Evolutionary conservation across 129 eudicot genomes (phyloP).

Genomic region (Lactuca sativa): DNA sequence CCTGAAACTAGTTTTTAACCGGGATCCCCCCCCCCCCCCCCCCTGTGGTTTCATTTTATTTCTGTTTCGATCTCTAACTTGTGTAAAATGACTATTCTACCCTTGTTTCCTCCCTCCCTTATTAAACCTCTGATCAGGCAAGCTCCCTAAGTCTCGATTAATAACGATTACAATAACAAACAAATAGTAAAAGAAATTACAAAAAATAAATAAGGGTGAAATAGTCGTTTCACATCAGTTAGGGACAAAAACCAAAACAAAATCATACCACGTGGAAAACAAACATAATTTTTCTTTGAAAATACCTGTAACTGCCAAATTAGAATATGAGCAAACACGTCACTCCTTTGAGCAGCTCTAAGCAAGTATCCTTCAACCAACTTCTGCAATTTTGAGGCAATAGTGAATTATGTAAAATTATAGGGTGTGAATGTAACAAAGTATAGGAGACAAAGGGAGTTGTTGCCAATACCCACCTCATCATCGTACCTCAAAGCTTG

Average conservation of each 20-base stretch:
- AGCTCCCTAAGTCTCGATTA: not conserved
- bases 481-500: slow-evolving; percentile 93
- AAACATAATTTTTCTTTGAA: not conserved
- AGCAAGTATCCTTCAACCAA: slow-evolving; percentile 95
- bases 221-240: not conserved
- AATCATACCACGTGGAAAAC: no score
- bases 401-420: slow-evolving; percentile 14
- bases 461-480: slow-evolving; percentile 50
- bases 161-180: no score
- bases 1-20: not conserved
- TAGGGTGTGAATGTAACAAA: not conserved
- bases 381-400: slow-evolving; percentile 49
- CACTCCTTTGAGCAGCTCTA: slow-evolving; percentile 98
- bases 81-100: not conserved
- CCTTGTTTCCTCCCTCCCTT: not conserved
- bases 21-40: no score
- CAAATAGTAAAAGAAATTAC: no score
- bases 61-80: not conserved
- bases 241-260: no score
- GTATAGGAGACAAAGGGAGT: slow-evolving; percentile 3
- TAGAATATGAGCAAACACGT: slow-evolving; percentile 94
- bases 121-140: not conserved
- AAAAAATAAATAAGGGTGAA: not conserved
- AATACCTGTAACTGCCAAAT: slow-evolving; percentile 97
- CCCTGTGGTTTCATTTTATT: not conserved